These are phyloP conservation scores for Wickerhamomyces tratensis DNA, from an alignment of 805 yeast genomes.

Conservation along the genomic window DNA sequence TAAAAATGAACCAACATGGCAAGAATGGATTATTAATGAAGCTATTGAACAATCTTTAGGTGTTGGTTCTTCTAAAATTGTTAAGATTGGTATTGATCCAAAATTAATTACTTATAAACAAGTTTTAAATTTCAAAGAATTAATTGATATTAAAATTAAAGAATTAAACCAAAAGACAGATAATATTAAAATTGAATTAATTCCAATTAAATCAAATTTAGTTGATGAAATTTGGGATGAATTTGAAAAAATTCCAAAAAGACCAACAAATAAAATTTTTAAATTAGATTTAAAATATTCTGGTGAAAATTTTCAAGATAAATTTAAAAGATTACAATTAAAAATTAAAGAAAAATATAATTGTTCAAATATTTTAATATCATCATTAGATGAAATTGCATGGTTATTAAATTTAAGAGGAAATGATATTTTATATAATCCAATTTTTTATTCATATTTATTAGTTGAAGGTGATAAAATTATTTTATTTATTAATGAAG, in stretches of 20 bases:
- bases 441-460: constrained; percentile 69
- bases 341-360: constrained; percentile 22
- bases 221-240: constrained; percentile 66
- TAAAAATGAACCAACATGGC: constrained; percentile 69
- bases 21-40: constrained; percentile 59
- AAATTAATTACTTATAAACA: constrained; percentile 46
- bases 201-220: constrained; percentile 52
- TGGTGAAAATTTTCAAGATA: constrained; percentile 56
- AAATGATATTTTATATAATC: constrained; percentile 73
- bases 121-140: constrained; percentile 18
- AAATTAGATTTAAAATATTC: constrained; percentile 42
- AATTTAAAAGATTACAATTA: constrained; percentile 38
- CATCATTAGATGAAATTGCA: constrained; percentile 83
- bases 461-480: constrained; percentile 36
- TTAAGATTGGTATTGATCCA: constrained; percentile 78
- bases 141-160: constrained; percentile 18
- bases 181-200: constrained; percentile 31
- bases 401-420: constrained; percentile 87
- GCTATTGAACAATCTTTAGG: constrained; percentile 35
- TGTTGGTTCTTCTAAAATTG: constrained; percentile 28
- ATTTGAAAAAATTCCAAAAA: constrained; percentile 54
- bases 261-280: constrained; percentile 40
- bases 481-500: constrained; percentile 36
- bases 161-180: constrained; percentile 11
- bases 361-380: constrained; percentile 41